Base-by-base conservation (phyloP, 1,139 yeast species). In the Zygoascus sp. region DNA sequence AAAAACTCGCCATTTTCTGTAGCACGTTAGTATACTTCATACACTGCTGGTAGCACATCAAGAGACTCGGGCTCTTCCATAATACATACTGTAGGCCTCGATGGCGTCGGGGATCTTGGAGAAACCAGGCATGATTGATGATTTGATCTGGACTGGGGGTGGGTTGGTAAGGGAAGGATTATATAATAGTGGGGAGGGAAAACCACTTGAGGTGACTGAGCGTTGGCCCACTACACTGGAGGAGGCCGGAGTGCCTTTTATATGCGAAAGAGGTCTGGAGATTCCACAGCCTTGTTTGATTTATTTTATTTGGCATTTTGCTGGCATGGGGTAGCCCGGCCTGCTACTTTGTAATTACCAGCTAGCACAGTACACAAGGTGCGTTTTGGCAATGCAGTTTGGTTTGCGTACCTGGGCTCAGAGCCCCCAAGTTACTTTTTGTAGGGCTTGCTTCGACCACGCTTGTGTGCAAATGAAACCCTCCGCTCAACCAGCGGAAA, bases 1-100 rank as follows among this genome's bases (percentile, higher is more conserved):
- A 94, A 73, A 60, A 92, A 90, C 66, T 89, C 92, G 46, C 97
- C 97, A 50, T 82, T 77, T 61, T 80, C 76, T 70, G 37, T 11
- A 32, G 11, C 17, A 21, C 6, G 28, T 25, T 10, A n/a, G 28
- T 25, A n/a, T n/a, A n/a, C n/a, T n/a, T n/a, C n/a, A n/a, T n/a
- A n/a, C n/a, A n/a, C n/a, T n/a, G n/a, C n/a, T n/a, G n/a, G n/a
- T n/a, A n/a, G n/a, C n/a, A n/a, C n/a, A n/a, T n/a, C n/a, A n/a
- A n/a, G n/a, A n/a, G n/a, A n/a, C n/a, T n/a, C n/a, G n/a, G n/a
- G n/a, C n/a, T n/a, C n/a, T n/a, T n/a, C n/a, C 10, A 23, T 23
- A 23, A 23, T 23, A 57, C 61, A 36, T 61, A 62, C 73, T 80
- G 72, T 82, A 86, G 2, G 89, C 94, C 58, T 81, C 81, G 23